Evolutionary conservation across 192 early-diverging fungal species (phyloP), one percentile per base, ranked within the genome.

Genomic region (Entomortierella parvispora): DNA sequence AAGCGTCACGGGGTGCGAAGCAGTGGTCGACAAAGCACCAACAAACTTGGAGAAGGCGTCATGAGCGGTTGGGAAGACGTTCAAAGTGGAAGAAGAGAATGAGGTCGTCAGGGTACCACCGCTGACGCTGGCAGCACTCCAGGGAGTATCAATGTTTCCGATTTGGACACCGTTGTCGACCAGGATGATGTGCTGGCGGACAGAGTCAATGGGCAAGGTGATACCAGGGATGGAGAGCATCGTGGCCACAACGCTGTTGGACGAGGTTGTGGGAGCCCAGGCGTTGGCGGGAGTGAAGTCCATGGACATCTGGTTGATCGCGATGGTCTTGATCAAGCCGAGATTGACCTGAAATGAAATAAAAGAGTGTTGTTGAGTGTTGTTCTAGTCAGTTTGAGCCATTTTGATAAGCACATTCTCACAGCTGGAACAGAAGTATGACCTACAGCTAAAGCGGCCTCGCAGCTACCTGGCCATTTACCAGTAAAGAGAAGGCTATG

Each of bases 211-310:
- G 28, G 74, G 79, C 23, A 68, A 52, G 42, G 60, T 60, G 40
- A 81, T 68, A 17, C 68, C 79, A 31, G 79, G 66, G 33, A 71
- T 65, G 29, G 71, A 67, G 26, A 76, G 23, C 72, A 76, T 76
- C 11, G 64, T 61, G 55, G 84, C 84, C 15, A 79, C 55, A 46
- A 84, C 53, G 32, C 51, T 64, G 65, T 52, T 84, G 29, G 86
- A 85, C 17, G 74, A 69, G 3, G 79, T 67, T 42, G 61, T 52
- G 18, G 86, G 86, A 15, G 69, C 55, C 63, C 80, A 87, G 14
- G 82, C 57, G 47, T 79, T 74, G 15, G 59, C 42, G 14, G 76
- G 67, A 18, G 84, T 83, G 58, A 87, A 85, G 58, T 87, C 81
- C 50, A 85, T 71, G 0, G 72, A 55, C 78, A 81, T 79, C 10